These are phyloP conservation scores for Rubia tinctorum DNA, from an alignment of 305 asterid genomes.

Conservation along the genomic window DNA sequence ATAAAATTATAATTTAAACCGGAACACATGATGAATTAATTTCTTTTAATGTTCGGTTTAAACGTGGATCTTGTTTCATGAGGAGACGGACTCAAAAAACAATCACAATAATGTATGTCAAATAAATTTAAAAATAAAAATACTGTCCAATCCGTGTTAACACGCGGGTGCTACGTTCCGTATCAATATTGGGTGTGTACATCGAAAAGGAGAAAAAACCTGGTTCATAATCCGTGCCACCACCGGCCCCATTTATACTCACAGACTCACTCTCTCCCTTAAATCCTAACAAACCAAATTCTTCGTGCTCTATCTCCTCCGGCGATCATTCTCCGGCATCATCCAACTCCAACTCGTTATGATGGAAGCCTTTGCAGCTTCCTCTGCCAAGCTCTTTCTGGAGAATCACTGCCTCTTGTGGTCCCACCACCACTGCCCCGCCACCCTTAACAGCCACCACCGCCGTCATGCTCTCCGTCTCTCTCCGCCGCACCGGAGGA, in stretches of 20 bases:
- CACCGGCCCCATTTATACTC: conserved; percentile 10
- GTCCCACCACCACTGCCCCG: neutral
- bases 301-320: neutral
- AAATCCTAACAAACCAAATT: neutral
- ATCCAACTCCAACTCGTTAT: neutral
- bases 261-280: neutral
- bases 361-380: conserved; percentile 47
- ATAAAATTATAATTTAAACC: no score
- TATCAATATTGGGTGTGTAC: neutral
- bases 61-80: no score
- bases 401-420: conserved; percentile 22
- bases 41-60: no score
- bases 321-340: neutral
- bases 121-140: neutral
- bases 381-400: conserved; percentile 29
- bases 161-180: neutral
- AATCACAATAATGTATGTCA: no score
- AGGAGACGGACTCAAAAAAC: no score
- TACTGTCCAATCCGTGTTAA: neutral
- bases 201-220: conserved; percentile 16
- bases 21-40: no score
- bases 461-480: conserved; percentile 7
- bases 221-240: conserved; percentile 19
- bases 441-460: conserved; percentile 21
- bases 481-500: conserved; percentile 23